Conservation (phyloP, 441 rosid genomes). For the Corymbia citriodora region DNA sequence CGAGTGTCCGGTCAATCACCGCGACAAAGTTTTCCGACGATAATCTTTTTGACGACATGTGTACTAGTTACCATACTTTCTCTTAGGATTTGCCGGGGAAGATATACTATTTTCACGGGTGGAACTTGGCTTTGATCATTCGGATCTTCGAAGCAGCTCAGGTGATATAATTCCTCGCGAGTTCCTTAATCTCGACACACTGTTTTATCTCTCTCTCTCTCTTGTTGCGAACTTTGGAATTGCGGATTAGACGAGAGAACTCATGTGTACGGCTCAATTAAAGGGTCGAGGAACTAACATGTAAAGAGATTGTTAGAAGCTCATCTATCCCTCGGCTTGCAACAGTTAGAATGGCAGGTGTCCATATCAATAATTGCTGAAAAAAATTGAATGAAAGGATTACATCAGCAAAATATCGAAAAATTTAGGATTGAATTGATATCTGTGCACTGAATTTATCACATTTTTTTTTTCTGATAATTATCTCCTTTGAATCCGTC, state of each 20-base stretch:
- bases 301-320: neutral
- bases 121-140: neutral
- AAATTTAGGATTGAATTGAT: neutral
- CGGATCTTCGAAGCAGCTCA: neutral
- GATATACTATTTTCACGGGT: neutral
- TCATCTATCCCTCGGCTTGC: neutral
- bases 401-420: neutral
- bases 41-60: neutral
- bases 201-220: too few species aligned
- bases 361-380: rapidly evolving
- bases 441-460: rapidly evolving
- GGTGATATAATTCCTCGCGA: neutral
- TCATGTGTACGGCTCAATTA: neutral
- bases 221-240: neutral
- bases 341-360: rapidly evolving
- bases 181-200: neutral
- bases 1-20: neutral
- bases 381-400: neutral
- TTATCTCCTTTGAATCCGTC: neutral
- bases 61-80: neutral
- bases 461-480: neutral
- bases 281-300: neutral
- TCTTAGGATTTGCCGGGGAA: neutral
- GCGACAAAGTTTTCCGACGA: neutral
- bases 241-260: neutral